Evolutionary conservation across 177 flowering plant species (phyloP).

Genomic region (Vitis hybrid): DNA sequence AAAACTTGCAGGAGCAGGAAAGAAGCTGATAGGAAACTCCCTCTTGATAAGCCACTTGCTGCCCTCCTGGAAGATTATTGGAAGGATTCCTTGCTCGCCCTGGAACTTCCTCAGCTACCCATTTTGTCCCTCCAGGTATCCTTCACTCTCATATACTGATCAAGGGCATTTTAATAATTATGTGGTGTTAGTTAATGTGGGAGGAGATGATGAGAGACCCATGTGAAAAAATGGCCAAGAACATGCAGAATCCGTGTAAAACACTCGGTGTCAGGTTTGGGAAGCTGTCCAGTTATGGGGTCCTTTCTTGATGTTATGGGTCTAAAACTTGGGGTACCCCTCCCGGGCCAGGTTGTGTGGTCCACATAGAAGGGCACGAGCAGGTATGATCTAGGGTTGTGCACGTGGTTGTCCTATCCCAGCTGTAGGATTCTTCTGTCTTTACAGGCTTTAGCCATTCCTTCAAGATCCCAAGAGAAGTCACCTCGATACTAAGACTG

Average conservation of each 20-base stretch:
- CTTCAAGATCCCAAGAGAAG: constrained; percentile 2
- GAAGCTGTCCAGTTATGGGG: constrained; percentile 15
- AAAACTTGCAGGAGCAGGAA: constrained; percentile 1
- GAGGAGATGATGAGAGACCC: constrained; percentile 33
- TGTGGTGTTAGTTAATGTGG: constrained; percentile 10
- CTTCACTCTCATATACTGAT: neutral
- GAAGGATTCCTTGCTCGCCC: constrained; percentile 22
- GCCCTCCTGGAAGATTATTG: constrained; percentile 16
- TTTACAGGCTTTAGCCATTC: no score
- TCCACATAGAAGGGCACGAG: neutral
- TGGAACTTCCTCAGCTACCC: constrained; percentile 11
- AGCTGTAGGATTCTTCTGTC: neutral
- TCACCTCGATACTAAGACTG: constrained; percentile 14
- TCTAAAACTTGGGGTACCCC: neutral
- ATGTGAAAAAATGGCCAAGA: constrained; percentile 39
- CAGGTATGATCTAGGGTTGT: neutral
- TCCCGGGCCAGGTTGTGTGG: constrained; percentile 16
- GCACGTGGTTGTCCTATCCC: constrained; percentile 17
- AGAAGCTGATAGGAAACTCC: constrained; percentile 20
- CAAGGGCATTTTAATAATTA: constrained; percentile 8
- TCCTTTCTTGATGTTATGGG: constrained; percentile 1
- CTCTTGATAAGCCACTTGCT: constrained; percentile 19
- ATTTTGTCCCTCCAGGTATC: constrained; percentile 11
- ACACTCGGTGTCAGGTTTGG: constrained; percentile 28
- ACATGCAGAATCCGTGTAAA: constrained; percentile 47